Evolutionary conservation across 1,284 basidiomycete species (phyloP).

Genomic region (Athelia sp.): DNA sequence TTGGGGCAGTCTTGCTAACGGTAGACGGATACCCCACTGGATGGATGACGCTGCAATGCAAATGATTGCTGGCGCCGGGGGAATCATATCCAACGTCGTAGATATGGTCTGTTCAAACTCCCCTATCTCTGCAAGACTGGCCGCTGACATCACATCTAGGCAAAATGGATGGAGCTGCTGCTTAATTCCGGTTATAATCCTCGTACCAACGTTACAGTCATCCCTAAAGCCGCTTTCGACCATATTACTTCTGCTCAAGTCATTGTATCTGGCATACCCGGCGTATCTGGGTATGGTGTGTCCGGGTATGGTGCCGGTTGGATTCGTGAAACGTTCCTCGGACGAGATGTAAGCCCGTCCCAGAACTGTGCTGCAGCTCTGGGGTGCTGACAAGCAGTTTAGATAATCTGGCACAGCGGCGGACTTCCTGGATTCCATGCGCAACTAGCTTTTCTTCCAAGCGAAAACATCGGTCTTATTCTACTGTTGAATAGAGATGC

Average conservation of each 20-base stretch:
- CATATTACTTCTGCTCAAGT: constrained; percentile 18
- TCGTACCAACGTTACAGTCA: constrained; percentile 15
- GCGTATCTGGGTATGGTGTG: constrained; percentile 1
- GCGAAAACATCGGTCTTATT: constrained; percentile 22
- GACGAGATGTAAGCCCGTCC: constrained; percentile 23
- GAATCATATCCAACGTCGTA: constrained; percentile 25
- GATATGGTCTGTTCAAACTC: constrained; percentile 25
- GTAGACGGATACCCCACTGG: constrained; percentile 21
- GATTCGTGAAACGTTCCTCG: constrained; percentile 24
- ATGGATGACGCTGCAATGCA: constrained; percentile 14
- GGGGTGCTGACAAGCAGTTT: background rate
- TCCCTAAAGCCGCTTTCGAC: constrained; percentile 20
- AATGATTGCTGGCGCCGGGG: constrained; percentile 28
- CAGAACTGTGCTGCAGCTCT: background rate
- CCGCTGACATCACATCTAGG: constrained; percentile 12
- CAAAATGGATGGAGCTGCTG: constrained; percentile 27
- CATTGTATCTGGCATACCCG: constrained; percentile 13
- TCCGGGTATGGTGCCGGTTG: constrained; percentile 32
- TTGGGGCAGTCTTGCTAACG: constrained; percentile 16
- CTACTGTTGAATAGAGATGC: constrained; percentile 24
- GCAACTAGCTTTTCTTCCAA: constrained; percentile 19
- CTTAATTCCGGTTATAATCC: constrained; percentile 22
- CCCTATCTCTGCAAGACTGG: background rate
- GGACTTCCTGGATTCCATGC: constrained; percentile 24
- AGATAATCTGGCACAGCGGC: constrained; percentile 25